phyloP scores from a whole-genome alignment of 306 rosid species.

The Rosa lucieae region DNA sequence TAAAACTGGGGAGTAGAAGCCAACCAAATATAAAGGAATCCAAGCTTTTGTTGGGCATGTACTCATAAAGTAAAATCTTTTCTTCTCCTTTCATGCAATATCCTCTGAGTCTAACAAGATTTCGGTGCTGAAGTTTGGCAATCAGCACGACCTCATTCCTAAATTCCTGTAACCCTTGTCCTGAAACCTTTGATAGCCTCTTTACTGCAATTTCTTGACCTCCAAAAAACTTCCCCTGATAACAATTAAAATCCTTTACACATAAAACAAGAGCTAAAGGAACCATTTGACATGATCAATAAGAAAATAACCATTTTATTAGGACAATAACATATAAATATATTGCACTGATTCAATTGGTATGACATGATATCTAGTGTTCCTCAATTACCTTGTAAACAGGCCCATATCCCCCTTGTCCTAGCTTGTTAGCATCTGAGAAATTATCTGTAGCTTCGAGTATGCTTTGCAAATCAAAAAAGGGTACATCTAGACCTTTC shows the following conservation, averaged over 20 bases:
- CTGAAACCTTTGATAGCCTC: slow-evolving; percentile 64
- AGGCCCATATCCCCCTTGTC: slow-evolving; percentile 71
- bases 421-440: slow-evolving; percentile 55
- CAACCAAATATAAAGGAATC: slow-evolving; percentile 67
- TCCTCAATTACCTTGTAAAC: slow-evolving; percentile 52
- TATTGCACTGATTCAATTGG: neutral
- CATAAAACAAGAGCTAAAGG: neutral
- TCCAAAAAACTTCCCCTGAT: slow-evolving; percentile 53
- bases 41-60: slow-evolving; percentile 69
- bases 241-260: neutral
- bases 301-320: too few relatives aligned
- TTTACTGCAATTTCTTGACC: slow-evolving; percentile 65
- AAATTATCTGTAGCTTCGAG: slow-evolving; percentile 54
- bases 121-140: slow-evolving; percentile 74
- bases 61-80: slow-evolving; percentile 67
- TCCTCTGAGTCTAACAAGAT: slow-evolving; percentile 67
- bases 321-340: neutral
- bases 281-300: too few relatives aligned
- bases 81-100: slow-evolving; percentile 67
- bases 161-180: slow-evolving; percentile 70
- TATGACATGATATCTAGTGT: neutral
- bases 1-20: slow-evolving; percentile 10
- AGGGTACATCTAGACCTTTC: slow-evolving; percentile 52
- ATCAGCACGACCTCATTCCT: slow-evolving; percentile 72
- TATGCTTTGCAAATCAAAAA: slow-evolving; percentile 51